Evolutionary conservation across 805 yeast genomes (phyloP), one percentile per base, ranked within the genome.

Genomic region (Cephaloascus albidus): DNA sequence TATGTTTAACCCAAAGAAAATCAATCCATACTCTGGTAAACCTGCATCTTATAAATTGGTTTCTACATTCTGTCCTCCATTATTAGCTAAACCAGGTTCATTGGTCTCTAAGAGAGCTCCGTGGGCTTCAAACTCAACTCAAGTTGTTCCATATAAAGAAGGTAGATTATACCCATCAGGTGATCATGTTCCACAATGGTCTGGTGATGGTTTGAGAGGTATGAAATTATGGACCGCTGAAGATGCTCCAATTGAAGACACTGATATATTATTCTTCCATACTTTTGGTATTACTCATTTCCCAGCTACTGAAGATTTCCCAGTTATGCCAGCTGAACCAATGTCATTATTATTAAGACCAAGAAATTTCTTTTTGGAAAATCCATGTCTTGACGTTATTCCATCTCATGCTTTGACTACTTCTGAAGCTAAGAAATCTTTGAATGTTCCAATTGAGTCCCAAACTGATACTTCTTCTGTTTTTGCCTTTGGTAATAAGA

Each of bases 281-380:
- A 84, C 90, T 20, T 84, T 85, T 53, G 93, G 93, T 52, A 76
- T 84, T 48, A 78, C 90, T 27, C 94, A 84, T 58, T 80, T 83
- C 75, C 94, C 94, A 43, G 81, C 89, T 12, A 90, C 93, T 43
- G 93, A 84, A 65, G 94, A 84, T 60, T 84, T 83, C 81, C 93
- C 93, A 41, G 74, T 84, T 46, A 84, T 84, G 93, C 93, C 93
- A 36, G 82, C 87, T 37, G 94, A 84, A 63, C 83, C 86, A 52
- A 79, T 84, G 52, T 76, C 81, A 43, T 66, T 84, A 49, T 65
- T 80, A 64, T 66, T 84, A 56, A 75, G 89, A 60, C 93, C 93
- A 50, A 72, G 90, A 57, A 78, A 84, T 61, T 78, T 84, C 67
- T 84, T 84, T 71, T 62, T 70, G 36, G 85, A 80, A 57, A 84